Evolutionary conservation across 1,284 basidiomycete species (phyloP), one percentile per base, ranked within the genome.

Genomic region (Phellopilus nigrolimitatus): DNA sequence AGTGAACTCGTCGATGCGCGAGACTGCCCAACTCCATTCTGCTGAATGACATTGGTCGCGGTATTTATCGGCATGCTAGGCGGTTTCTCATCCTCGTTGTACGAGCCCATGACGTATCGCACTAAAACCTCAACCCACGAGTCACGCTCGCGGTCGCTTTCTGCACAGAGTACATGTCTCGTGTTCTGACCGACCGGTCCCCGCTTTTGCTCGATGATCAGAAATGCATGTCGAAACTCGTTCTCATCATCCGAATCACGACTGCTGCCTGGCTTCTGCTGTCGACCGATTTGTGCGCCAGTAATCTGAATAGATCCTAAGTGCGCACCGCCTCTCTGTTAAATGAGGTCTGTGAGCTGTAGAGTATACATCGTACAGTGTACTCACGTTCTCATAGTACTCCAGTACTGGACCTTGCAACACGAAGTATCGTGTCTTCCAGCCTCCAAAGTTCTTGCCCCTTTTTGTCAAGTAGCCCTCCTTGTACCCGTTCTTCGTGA

Each of bases 391-490:
- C 69, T 98, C 95, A 64, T 91, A 98, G 68, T 97, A 98, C 65
- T 95, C 91, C 55, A 98, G 76, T 0, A 87, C 74, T 4, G 91
- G 81, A 7, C 93, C 86, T 68, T 92, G 82, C 40, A 98, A 73
- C 6, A 97, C 88, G 63, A 98, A 98, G 68, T 87, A 98, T 39
- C 95, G 78, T 27, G 92, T 93, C 65, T 95, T 95, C 94, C 94
- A 97, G 1, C 89, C 91, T 47, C 94, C 94, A 67, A 98, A 95
- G 63, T 93, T 97, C 71, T 97, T 93, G 17, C 95, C 95, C 58
- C 94, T 82, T 70, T 98, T 98, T 24, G 95, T 97, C 41, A 97
- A 73, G 68, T 95, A 98, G 17, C 95, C 95, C 69, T 94, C 94
- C 69, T 93, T 97, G 72, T 89, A 85, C n/a, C 82, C 88, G 3